A percentile compares a stretch with the other conserved stretches of the same genome.
phyloP scores from a whole-genome alignment of 257 asterid species.

The Cordia subcordata region DNA sequence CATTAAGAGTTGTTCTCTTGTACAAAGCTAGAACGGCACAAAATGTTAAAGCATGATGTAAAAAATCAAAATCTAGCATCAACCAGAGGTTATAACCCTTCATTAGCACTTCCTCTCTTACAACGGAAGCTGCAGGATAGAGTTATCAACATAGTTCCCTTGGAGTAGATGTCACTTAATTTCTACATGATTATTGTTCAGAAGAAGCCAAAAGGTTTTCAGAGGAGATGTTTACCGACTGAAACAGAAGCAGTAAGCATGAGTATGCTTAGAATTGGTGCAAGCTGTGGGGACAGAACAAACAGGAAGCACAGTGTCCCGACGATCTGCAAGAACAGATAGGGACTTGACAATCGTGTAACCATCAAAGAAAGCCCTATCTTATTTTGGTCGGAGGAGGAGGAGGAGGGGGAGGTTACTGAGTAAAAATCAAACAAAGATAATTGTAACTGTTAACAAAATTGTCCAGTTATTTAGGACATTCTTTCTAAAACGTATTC shows the following conservation, averaged over 20 bases:
- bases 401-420: background rate
- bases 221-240: slow-evolving; percentile 55
- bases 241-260: slow-evolving; percentile 78
- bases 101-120: too few species aligned
- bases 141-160: too few species aligned
- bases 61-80: background rate
- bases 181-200: too few species aligned
- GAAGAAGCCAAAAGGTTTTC: background rate
- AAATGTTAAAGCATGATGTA: slow-evolving; percentile 14
- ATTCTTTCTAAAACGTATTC: too few species aligned
- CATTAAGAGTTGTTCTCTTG: slow-evolving; percentile 84
- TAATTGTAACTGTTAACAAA: too few species aligned
- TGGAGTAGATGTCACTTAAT: background rate
- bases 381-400: background rate
- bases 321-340: slow-evolving; percentile 51
- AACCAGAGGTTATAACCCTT: background rate
- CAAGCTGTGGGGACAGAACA: slow-evolving; percentile 77
- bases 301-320: slow-evolving; percentile 88
- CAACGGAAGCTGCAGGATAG: too few species aligned
- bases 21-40: slow-evolving; percentile 57
- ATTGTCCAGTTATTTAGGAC: background rate
- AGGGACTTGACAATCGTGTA: slow-evolving; percentile 12
- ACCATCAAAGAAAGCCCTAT: slow-evolving; percentile 9
- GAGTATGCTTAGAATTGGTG: slow-evolving; percentile 82
- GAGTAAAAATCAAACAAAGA: too few species aligned